Conservation (phyloP, 345 rosid genomes). For the Fremontodendron californicum region DNA sequence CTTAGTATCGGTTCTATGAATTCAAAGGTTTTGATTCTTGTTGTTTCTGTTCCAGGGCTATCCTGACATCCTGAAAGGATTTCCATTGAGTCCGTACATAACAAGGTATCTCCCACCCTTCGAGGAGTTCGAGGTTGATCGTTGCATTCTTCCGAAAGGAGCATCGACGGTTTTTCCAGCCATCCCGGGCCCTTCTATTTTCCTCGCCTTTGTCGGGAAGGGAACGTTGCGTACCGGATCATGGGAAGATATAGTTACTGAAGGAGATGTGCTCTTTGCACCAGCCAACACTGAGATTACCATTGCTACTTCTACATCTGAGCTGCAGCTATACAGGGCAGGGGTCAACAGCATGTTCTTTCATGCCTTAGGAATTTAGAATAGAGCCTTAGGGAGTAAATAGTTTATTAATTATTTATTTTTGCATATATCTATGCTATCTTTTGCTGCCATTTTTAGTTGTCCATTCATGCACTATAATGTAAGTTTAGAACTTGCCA, state of each 20-base stretch:
- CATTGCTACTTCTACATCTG: conserved; percentile 46
- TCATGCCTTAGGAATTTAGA: conserved; percentile 19
- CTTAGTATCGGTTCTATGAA: not conserved
- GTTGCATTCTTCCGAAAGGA: conserved; percentile 62
- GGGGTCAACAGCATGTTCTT: conserved; percentile 50
- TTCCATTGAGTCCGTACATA: conserved; percentile 51
- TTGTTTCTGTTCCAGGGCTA: conserved; percentile 58
- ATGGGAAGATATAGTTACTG: conserved; percentile 33
- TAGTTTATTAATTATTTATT: not conserved
- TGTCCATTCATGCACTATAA: not conserved
- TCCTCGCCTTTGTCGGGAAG: conserved; percentile 55
- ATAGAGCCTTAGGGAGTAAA: not conserved
- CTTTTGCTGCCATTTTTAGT: not conserved
- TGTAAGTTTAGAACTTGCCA: not conserved
- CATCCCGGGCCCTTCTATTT: conserved; percentile 79
- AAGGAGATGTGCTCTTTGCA: conserved; percentile 83
- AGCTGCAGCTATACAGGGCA: conserved; percentile 74
- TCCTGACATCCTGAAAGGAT: conserved; percentile 84
- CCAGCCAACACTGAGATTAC: conserved; percentile 61
- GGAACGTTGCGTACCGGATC: conserved; percentile 49
- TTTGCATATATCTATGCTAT: not conserved
- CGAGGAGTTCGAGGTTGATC: conserved; percentile 89
- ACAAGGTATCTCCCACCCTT: conserved; percentile 90
- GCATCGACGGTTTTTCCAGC: conserved; percentile 64
- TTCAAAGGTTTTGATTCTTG: not conserved